Conservation (phyloP, 2,329 filamentous ascomycete genomes). For the Dactylellina leptospora region DNA sequence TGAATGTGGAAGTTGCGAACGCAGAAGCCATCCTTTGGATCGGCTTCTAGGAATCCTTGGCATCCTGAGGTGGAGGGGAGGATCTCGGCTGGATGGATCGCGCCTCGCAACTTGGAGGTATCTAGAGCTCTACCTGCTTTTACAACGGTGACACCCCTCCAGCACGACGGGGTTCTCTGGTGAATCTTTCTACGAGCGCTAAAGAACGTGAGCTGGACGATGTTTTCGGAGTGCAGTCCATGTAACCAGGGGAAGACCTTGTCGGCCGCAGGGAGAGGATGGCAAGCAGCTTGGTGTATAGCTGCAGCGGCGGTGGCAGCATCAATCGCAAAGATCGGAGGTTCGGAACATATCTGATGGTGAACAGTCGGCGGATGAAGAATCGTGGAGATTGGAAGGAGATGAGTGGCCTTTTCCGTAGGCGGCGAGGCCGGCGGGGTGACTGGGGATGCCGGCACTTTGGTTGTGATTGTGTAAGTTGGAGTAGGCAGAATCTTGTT, state of each 20-base stretch:
- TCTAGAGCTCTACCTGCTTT: conserved; percentile 85
- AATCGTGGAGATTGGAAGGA: conserved; percentile 71
- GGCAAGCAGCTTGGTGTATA: conserved; percentile 77
- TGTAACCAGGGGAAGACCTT: conserved; percentile 96
- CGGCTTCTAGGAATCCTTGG: conserved; percentile 78
- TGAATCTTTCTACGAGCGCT: conserved; percentile 76
- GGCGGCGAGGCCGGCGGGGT: conserved; percentile 74
- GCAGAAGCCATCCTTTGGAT: conserved; percentile 89
- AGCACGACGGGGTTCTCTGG: conserved; percentile 75
- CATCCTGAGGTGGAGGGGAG: conserved; percentile 65
- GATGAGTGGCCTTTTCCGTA: conserved; percentile 59
- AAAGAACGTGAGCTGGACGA: conserved; percentile 90
- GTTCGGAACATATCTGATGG: conserved; percentile 68
- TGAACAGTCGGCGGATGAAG: conserved; percentile 75
- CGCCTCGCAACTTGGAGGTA: conserved; percentile 81
- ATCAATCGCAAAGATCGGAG: conserved; percentile 75
- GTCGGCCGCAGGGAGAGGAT: conserved; percentile 84
- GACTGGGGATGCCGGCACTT: conserved; percentile 61
- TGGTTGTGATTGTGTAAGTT: conserved; percentile 54
- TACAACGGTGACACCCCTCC: conserved; percentile 83
- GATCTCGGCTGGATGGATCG: conserved; percentile 82
- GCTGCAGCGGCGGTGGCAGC: conserved; percentile 75
- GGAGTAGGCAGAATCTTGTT: conserved; percentile 58
- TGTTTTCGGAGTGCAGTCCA: conserved; percentile 86
- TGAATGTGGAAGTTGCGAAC: conserved; percentile 98